Conservation (phyloP, 2,329 filamentous ascomycete species). For the Trichocomaceae sp. region DNA sequence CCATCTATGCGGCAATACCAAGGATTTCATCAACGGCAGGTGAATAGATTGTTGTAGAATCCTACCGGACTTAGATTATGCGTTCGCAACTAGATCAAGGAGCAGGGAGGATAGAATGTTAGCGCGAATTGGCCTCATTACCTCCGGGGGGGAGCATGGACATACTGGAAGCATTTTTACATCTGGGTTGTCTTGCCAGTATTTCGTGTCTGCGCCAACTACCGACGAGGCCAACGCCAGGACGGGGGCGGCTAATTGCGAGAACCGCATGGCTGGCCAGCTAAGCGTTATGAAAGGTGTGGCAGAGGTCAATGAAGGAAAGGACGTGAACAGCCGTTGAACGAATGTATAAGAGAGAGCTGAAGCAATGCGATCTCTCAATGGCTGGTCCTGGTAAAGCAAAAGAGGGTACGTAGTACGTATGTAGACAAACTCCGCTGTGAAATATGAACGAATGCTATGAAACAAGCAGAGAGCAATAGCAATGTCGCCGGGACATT, state of each 20-base stretch:
- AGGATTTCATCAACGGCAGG: conserved; percentile 10
- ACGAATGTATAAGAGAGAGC: background rate
- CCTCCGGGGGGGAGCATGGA: conserved; percentile 12
- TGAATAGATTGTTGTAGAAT: conserved; percentile 20
- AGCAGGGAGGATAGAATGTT: background rate
- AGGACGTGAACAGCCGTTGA: background rate
- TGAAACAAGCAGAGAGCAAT: conserved; percentile 10
- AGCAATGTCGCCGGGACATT: conserved; percentile 14
- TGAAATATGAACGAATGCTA: conserved; percentile 1
- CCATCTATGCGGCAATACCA: background rate
- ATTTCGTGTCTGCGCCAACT: conserved; percentile 2
- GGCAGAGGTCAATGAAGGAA: background rate
- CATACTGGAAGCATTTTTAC: conserved; percentile 62
- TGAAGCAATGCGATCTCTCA: background rate
- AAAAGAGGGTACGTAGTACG: background rate
- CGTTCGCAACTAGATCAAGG: conserved; percentile 62
- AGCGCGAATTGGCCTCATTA: background rate
- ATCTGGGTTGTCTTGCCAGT: conserved; percentile 45
- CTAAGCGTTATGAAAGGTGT: background rate
- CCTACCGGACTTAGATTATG: conserved; percentile 74
- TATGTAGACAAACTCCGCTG: background rate
- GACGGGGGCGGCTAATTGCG: conserved; percentile 19
- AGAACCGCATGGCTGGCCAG: conserved; percentile 12
- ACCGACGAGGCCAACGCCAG: conserved; percentile 24
- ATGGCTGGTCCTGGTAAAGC: background rate